Percentiles rank a stretch among this genome's conserved stretches.
These are phyloP conservation scores for Candida nanaspora DNA, from an alignment of 805 yeast genomes.

Conservation along the genomic window DNA sequence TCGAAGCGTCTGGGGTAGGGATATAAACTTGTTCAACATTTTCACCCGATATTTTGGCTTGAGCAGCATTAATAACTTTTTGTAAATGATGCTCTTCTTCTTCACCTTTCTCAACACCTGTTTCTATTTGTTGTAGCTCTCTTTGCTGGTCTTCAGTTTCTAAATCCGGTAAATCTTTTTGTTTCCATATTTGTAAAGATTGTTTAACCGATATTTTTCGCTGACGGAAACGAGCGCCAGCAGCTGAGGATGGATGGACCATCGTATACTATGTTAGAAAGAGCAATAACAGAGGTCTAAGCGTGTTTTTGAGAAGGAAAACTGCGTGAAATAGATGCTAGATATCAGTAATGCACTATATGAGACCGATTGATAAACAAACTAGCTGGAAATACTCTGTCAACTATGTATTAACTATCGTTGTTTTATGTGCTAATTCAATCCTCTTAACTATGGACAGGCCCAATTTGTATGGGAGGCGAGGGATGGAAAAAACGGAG, in stretches of 20 bases:
- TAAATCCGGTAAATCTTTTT: constrained; percentile 71
- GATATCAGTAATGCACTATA: too few species aligned
- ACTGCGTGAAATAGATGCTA: too few species aligned
- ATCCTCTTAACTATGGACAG: too few species aligned
- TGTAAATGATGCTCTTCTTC: constrained; percentile 96
- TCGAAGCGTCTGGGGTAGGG: constrained; percentile 95
- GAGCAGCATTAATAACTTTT: constrained; percentile 78
- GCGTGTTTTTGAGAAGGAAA: not conserved
- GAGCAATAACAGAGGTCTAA: not conserved
- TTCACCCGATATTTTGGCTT: constrained; percentile 40
- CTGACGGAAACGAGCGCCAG: constrained; percentile 81
- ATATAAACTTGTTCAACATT: constrained; percentile 60
- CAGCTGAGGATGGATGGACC: constrained; percentile 22
- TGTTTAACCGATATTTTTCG: constrained; percentile 92
- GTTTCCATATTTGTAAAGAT: constrained; percentile 67
- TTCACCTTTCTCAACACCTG: constrained; percentile 97
- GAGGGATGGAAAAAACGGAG: too few species aligned
- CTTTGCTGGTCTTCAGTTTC: constrained; percentile 78
- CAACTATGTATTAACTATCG: too few species aligned
- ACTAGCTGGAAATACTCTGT: too few species aligned
- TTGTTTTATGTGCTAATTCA: too few species aligned
- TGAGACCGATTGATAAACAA: too few species aligned
- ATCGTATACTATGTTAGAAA: not conserved
- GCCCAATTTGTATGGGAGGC: too few species aligned
- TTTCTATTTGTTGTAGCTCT: constrained; percentile 83